Conservation (phyloP, 169 alveolate species). For the Plasmodium gallinaceum region DNA sequence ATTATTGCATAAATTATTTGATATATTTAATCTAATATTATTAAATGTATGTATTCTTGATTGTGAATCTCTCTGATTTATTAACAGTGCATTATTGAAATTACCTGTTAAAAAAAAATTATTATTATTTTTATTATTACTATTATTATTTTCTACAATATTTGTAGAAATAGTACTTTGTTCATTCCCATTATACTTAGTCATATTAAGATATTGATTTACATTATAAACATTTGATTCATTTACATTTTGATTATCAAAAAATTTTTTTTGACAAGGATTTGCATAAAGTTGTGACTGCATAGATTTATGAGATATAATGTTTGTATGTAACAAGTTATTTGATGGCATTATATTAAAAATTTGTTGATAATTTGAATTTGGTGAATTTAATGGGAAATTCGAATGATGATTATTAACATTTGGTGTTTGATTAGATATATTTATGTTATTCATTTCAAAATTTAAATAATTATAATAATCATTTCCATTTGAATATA, state of each 20-base stretch:
- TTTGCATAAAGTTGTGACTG: constrained; percentile 6
- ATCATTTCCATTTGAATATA: constrained; percentile 7
- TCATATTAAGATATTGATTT: neutral
- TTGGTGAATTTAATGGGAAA: neutral
- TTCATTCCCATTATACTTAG: neutral
- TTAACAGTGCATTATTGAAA: neutral
- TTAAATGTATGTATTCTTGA: neutral
- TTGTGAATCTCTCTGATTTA: neutral
- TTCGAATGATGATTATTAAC: neutral
- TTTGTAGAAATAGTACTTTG: neutral
- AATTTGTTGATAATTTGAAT: constrained; percentile 4
- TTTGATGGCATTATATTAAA: neutral
- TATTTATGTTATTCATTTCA: constrained; percentile 23
- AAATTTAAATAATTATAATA: constrained; percentile 18
- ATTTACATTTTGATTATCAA: neutral
- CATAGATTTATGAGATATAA: neutral
- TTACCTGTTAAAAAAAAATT: no score
- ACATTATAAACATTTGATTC: neutral
- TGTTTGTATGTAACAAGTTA: neutral
- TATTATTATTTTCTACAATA: neutral
- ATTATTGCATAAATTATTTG: neutral
- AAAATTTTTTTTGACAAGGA: neutral
- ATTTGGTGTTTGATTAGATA: neutral
- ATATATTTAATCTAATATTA: neutral
- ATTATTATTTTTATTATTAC: neutral